Evolutionary conservation across 2,329 filamentous ascomycete genomes (phyloP).

Genomic region (Aureobasidium sp.): DNA sequence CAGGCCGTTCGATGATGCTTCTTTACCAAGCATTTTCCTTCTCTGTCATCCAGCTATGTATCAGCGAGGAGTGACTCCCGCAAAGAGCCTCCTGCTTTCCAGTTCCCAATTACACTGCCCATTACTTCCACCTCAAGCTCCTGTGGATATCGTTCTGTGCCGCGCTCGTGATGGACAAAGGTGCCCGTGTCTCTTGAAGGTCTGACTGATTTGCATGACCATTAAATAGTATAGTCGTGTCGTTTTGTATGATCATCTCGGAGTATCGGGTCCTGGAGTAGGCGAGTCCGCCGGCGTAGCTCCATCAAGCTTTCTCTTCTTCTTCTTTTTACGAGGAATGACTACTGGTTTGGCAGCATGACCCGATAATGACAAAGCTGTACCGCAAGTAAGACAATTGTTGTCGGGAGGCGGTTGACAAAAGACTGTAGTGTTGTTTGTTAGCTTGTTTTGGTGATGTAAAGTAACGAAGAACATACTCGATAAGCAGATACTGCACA

Average conservation of each 20-base stretch:
- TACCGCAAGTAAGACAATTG: conserved; percentile 77
- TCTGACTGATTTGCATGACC: no score
- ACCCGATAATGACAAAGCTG: conserved; percentile 64
- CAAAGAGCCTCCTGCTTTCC: not conserved
- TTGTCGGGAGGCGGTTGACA: conserved; percentile 59
- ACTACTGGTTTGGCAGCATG: conserved; percentile 74
- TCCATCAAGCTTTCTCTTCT: conserved; percentile 43
- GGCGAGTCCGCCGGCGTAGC: conserved; percentile 18
- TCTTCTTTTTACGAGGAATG: conserved; percentile 63
- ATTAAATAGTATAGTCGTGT: not conserved
- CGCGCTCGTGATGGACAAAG: not conserved
- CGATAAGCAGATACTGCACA: conserved; percentile 92
- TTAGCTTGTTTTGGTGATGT: not conserved
- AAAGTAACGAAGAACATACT: conserved; percentile 41
- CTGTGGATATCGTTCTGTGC: not conserved
- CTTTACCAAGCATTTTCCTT: not conserved
- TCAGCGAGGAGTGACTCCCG: not conserved
- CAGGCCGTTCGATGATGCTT: not conserved
- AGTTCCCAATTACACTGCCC: not conserved
- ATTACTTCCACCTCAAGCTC: not conserved
- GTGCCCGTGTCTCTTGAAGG: not conserved
- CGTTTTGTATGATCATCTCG: not conserved
- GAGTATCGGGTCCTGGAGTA: conserved; percentile 1
- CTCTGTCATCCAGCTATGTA: not conserved
- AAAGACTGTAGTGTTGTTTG: conserved; percentile 50